Percentiles rank a stretch among this genome's conserved stretches.
Evolutionary conservation across 768 basidiomycete species (phyloP).

Genomic region (Sistotremastrum niveocremeum): DNA sequence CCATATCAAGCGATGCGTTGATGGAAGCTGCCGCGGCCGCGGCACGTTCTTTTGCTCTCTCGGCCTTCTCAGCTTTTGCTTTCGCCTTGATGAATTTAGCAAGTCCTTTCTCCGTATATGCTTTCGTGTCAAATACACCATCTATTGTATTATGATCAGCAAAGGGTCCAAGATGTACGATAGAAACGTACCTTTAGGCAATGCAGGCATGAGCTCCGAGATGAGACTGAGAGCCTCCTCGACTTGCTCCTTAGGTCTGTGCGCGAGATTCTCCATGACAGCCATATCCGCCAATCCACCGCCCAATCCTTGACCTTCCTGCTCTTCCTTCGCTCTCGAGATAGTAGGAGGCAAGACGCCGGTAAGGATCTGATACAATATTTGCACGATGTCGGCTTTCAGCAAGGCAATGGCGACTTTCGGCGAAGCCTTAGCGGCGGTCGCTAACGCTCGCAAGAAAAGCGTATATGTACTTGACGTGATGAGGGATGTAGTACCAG

Average conservation of each 20-base stretch:
- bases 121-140: conserved; percentile 88
- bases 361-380: conserved; percentile 87
- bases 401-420: conserved; percentile 76
- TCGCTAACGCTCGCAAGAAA: conserved; percentile 74
- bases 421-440: conserved; percentile 77
- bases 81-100: conserved; percentile 65
- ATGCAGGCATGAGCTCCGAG: conserved; percentile 84
- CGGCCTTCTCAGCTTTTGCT: conserved; percentile 77
- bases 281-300: conserved; percentile 92
- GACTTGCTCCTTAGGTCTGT: conserved; percentile 92
- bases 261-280: conserved; percentile 93
- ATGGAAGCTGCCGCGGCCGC: conserved; percentile 19
- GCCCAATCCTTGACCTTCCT: conserved; percentile 68
- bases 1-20: conserved; percentile 11
- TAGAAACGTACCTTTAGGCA: conserved; percentile 62
- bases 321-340: conserved; percentile 36
- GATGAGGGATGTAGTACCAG: conserved; percentile 76
- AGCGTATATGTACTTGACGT: conserved; percentile 81
- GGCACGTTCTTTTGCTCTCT: conserved; percentile 57
- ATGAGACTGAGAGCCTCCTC: conserved; percentile 86
- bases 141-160: conserved; percentile 31
- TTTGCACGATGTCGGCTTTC: conserved; percentile 87
- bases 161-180: conserved; percentile 1
- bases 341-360: conserved; percentile 73
- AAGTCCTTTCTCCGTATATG: conserved; percentile 79